Conservation (phyloP, 169 alveolate species). For the Cryptosporidium ubiquitum region DNA sequence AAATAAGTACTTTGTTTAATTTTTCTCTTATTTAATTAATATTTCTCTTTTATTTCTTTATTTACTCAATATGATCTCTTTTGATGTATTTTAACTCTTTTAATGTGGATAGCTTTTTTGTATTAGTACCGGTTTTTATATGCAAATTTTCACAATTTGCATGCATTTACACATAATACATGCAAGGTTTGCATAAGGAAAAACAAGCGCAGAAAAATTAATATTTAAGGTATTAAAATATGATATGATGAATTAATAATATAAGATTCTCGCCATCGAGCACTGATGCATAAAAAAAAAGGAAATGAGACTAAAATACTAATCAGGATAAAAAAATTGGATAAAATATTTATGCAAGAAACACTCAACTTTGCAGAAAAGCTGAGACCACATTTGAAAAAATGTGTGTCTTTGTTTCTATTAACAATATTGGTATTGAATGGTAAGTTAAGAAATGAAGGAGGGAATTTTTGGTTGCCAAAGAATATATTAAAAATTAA, state of each 20-base stretch:
- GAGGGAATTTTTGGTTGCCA: background rate
- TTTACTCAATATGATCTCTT: too few relatives aligned
- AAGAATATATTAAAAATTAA: background rate
- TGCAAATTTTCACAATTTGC: background rate
- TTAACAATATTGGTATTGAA: background rate
- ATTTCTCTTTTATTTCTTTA: too few relatives aligned
- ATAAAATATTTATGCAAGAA: background rate
- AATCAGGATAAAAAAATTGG: constrained; percentile 5
- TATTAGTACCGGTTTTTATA: background rate
- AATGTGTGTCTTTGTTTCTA: constrained; percentile 12
- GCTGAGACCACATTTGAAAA: constrained; percentile 10
- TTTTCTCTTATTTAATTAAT: too few relatives aligned
- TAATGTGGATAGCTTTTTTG: background rate
- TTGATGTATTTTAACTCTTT: too few relatives aligned
- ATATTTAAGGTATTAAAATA: background rate
- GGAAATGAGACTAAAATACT: background rate
- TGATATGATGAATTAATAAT: constrained; percentile 9
- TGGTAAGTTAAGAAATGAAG: constrained; percentile 2
- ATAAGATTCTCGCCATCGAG: constrained; percentile 14
- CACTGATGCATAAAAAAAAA: constrained; percentile 11
- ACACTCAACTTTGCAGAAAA: background rate
- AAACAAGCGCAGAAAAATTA: background rate
- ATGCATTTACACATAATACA: background rate
- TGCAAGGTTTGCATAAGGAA: background rate
- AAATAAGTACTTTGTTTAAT: too few relatives aligned